Percentiles rank a stretch among this genome's conserved stretches.
phyloP scores from a whole-genome alignment of 306 rosid species.

The Gleditsia sinensis region DNA sequence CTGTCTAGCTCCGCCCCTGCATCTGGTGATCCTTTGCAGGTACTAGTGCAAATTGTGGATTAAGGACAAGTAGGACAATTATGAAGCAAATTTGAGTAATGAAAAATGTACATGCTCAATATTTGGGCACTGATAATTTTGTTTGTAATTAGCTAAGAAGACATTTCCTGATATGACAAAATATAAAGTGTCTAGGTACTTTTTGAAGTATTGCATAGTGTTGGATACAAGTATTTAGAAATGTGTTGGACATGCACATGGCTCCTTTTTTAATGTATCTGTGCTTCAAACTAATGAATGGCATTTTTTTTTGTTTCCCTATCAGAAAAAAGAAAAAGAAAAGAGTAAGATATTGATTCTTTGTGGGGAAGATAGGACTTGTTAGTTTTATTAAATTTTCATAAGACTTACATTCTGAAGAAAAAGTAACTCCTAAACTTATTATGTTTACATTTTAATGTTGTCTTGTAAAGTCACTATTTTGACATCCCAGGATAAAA shows the following conservation, averaged over 20 bases:
- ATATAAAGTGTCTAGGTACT: neutral
- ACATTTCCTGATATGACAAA: neutral
- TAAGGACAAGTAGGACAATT: conserved; percentile 3
- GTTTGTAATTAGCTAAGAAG: neutral
- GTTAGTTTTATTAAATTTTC: neutral
- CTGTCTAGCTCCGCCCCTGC: too few species aligned
- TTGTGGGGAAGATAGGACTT: neutral
- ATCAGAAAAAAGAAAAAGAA: neutral
- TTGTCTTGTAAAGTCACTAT: neutral
- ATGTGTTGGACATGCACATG: neutral
- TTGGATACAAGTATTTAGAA: neutral
- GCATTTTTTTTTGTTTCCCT: neutral
- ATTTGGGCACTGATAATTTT: neutral
- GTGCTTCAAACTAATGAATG: neutral
- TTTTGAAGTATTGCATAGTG: neutral
- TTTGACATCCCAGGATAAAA: conserved; percentile 52
- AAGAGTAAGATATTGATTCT: neutral
- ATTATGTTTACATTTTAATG: neutral
- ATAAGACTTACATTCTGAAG: neutral
- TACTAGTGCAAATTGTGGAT: neutral
- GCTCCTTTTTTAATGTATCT: neutral
- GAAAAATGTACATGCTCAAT: neutral
- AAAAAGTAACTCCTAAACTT: conserved; percentile 15
- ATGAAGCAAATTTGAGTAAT: conserved; percentile 12
- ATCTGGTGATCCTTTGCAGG: neutral